Evolutionary conservation across 164 flowering plant genomes (phyloP).

Genomic region (Aristolochia contorta): DNA sequence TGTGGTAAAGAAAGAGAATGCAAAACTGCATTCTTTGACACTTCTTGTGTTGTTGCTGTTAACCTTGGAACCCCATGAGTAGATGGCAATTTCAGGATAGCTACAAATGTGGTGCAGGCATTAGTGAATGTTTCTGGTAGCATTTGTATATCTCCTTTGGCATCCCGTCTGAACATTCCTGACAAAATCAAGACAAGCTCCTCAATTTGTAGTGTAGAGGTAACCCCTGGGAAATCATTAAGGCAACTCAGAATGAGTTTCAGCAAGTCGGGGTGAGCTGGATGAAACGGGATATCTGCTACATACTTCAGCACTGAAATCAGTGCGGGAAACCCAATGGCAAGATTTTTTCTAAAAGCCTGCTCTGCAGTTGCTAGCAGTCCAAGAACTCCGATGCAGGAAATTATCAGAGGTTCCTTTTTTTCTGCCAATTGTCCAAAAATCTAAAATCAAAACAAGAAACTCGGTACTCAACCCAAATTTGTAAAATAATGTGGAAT

Average conservation of each 20-base stretch:
- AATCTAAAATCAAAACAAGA: neutral
- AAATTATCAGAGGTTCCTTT: slow-evolving; percentile 52
- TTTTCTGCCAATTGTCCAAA: slow-evolving; percentile 33
- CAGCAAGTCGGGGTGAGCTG: slow-evolving; percentile 56
- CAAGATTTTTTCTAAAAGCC: slow-evolving; percentile 61
- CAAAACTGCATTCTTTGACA: slow-evolving; percentile 39
- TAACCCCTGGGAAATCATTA: slow-evolving; percentile 61
- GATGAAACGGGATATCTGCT: slow-evolving; percentile 76
- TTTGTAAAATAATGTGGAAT: neutral
- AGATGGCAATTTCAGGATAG: slow-evolving; percentile 47
- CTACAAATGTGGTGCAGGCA: slow-evolving; percentile 58
- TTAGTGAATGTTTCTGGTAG: slow-evolving; percentile 51
- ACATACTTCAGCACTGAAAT: slow-evolving; percentile 56
- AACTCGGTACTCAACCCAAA: neutral
- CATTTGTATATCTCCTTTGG: slow-evolving; percentile 59
- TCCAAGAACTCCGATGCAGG: slow-evolving; percentile 67
- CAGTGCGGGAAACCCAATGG: slow-evolving; percentile 74
- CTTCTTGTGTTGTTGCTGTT: slow-evolving; percentile 36
- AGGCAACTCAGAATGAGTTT: slow-evolving; percentile 54
- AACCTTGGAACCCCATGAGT: slow-evolving; percentile 32
- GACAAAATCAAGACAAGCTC: slow-evolving; percentile 49
- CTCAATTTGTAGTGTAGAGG: slow-evolving; percentile 50
- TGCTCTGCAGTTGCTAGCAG: slow-evolving; percentile 57
- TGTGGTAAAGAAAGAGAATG: slow-evolving; percentile 31
- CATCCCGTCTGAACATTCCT: slow-evolving; percentile 50